Conservation (phyloP, 2,329 filamentous ascomycete species). For the Arachnomyces sp. region DNA sequence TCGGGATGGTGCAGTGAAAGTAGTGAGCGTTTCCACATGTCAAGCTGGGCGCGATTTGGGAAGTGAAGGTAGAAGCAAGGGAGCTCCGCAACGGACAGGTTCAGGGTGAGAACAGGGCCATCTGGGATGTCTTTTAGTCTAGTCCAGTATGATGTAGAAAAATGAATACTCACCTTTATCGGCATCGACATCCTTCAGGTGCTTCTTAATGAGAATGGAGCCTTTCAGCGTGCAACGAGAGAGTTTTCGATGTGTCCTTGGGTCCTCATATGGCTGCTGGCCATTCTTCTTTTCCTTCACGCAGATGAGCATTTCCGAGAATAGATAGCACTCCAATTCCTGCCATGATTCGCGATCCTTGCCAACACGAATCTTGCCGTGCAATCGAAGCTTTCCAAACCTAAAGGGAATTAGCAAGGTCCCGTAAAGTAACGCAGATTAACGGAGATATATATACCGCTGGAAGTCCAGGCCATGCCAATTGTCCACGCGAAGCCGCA, state of each 20-base stretch:
- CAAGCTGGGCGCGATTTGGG: constrained; percentile 68
- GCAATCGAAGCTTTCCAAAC: constrained; percentile 85
- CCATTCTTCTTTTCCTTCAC: constrained; percentile 89
- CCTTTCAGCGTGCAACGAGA: constrained; percentile 86
- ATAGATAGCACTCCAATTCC: constrained; percentile 92
- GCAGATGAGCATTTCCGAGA: constrained; percentile 98
- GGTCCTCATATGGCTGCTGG: constrained; percentile 59
- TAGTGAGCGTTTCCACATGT: constrained; percentile 82
- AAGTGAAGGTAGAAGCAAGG: constrained; percentile 93
- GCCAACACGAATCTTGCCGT: constrained; percentile 83
- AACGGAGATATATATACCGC: constrained; percentile 43
- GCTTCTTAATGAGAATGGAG: constrained; percentile 96
- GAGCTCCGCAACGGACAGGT: constrained; percentile 81
- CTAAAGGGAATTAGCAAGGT: constrained; percentile 34
- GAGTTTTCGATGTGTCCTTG: constrained; percentile 51
- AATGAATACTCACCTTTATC: constrained; percentile 34
- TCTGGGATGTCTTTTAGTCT: constrained; percentile 39
- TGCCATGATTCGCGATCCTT: constrained; percentile 98
- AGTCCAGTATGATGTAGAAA: not conserved
- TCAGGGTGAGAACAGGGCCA: constrained; percentile 79
- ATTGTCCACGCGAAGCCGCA: constrained; percentile 86
- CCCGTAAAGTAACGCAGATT: constrained; percentile 1
- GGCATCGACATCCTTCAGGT: constrained; percentile 80
- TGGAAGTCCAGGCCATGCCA: constrained; percentile 96
- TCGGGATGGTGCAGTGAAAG: constrained; percentile 73